Evolutionary conservation across 23 red algal species (phyloP), one percentile per base, ranked within the genome.

Genomic region (Gracilaria gracilis): DNA sequence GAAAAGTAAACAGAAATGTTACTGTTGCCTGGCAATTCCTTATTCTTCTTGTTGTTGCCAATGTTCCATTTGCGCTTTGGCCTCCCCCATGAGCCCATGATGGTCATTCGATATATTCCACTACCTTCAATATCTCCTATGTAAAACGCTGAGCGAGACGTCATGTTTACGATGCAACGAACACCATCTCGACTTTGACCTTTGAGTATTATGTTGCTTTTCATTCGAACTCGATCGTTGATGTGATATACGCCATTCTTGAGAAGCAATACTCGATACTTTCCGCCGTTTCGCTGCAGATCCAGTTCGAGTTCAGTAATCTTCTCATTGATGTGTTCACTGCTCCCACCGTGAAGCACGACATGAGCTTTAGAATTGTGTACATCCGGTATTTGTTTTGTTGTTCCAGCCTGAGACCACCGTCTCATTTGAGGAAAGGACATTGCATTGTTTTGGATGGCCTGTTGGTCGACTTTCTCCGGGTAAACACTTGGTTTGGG

Each of bases 131-230:
- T 69, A 24, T 69, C 27, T 4, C 31, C 28, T 14, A 69, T 0
- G 33, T 36, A 69, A 37, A 69, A 69, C 13, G 64, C 64, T 19
- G 32, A 37, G 17, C 32, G 32, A 38, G 64, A 69, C 9, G 64
- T 69, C 64, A 69, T 69, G 64, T 37, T 69, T 16, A 69, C 32
- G 8, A 37, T 7, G 19, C 64, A 69, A 37, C 31, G 64, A 28
- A 69, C 64, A 37, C 64, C 64, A 69, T 69, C 32, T 37, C 64
- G 64, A 69, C 64, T 69, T 38, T 69, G 9, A 17, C 64, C 64
- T 19, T 38, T 69, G 16, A 69, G 3, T 3, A 69, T 17, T 36
- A 69, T 37, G 32, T 69, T 69, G 64, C 64, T 69, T 38, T 37
- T 38, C 64, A 69, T 69, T 14, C 32, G 31, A 23, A 69, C 64